Conservation (phyloP, 257 asterid species). For the Plantago ovata region DNA sequence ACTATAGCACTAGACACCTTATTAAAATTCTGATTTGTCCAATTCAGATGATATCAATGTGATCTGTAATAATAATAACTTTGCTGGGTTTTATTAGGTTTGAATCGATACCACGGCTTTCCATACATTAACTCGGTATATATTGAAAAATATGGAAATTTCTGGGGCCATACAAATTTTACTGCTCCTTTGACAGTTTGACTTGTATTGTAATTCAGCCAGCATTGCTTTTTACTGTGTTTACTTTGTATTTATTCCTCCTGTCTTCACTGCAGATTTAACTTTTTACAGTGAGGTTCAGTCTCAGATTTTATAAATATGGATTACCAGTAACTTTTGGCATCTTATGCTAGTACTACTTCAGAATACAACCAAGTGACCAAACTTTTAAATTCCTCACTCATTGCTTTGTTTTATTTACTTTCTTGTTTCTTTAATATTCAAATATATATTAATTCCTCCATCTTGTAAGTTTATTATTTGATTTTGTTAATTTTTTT, state of each 20-base stretch:
- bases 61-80: not conserved
- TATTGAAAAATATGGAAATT: constrained; percentile 8
- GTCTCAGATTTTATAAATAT: constrained; percentile 6
- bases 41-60: no score
- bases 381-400: no score
- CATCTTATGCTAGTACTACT: constrained; percentile 12
- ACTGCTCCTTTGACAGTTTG: constrained; percentile 29
- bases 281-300: constrained; percentile 23
- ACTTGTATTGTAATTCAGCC: constrained; percentile 28
- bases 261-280: constrained; percentile 2
- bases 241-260: constrained; percentile 6
- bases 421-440: no score
- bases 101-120: not conserved
- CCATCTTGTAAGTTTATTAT: no score
- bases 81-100: not conserved
- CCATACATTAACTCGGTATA: not conserved
- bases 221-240: constrained; percentile 25
- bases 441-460: no score
- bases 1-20: no score
- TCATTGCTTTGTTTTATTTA: no score
- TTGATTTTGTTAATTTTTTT: no score
- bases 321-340: constrained; percentile 12
- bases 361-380: not conserved
- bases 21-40: no score
- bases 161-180: constrained; percentile 20